These are phyloP conservation scores for Trichoderma gracile DNA, from an alignment of 2,329 filamentous ascomycete genomes.

Conservation along the genomic window DNA sequence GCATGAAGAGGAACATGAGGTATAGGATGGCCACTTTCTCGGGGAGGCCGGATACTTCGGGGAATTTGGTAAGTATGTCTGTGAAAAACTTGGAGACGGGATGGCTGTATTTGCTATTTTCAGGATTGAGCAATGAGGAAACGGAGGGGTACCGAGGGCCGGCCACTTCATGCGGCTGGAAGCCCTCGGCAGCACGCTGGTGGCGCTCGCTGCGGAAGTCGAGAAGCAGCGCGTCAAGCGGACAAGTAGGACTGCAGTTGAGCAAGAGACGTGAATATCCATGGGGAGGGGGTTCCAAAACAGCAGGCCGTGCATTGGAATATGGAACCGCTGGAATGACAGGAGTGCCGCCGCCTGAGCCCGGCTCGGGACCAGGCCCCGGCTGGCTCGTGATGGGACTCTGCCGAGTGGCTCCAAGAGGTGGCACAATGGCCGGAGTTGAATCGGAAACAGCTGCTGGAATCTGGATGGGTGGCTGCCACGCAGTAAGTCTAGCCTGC, in stretches of 20 bases:
- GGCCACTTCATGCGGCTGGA: constrained; percentile 63
- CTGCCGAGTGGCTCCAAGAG: background rate
- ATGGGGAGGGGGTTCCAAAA: constrained; percentile 6
- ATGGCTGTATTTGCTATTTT: constrained; percentile 63
- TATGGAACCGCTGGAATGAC: background rate
- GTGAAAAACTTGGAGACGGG: constrained; percentile 83
- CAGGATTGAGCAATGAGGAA: constrained; percentile 73
- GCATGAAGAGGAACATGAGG: constrained; percentile 83
- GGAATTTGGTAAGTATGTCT: constrained; percentile 82
- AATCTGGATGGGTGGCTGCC: constrained; percentile 12
- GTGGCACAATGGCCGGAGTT: background rate
- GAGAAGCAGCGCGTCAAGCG: constrained; percentile 75
- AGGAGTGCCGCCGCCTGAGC: constrained; percentile 39
- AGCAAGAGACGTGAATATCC: constrained; percentile 46
- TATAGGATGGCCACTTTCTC: constrained; percentile 82
- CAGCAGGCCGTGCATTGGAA: background rate
- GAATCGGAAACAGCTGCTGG: constrained; percentile 13
- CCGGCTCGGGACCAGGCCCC: constrained; percentile 56
- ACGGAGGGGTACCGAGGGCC: constrained; percentile 81
- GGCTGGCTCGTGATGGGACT: constrained; percentile 46
- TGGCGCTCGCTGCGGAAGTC: constrained; percentile 73
- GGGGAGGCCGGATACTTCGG: constrained; percentile 73
- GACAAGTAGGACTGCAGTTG: constrained; percentile 69
- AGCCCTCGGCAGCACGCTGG: constrained; percentile 65
- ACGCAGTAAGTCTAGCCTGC: background rate